Base-by-base conservation (phyloP, 2,329 filamentous ascomycete genomes). In the Phaeosphaeriaceae sp. region DNA sequence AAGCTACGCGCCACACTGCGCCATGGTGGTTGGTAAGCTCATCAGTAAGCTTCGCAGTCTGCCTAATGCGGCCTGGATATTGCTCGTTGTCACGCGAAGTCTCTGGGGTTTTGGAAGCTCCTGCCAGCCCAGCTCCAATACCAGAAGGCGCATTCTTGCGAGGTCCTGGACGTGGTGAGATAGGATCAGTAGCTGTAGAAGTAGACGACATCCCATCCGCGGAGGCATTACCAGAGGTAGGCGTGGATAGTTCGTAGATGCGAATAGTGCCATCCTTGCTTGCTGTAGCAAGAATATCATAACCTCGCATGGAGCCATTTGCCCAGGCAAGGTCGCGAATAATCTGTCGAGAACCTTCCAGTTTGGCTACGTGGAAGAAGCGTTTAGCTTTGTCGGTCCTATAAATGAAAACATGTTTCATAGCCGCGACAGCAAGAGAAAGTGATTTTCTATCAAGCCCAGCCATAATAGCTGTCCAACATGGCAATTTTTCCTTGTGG, bases 311-410 rank as follows among this genome's bases (percentile, higher is more conserved):
- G 58, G 92, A 95, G 11, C 92, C 93, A 39, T 92, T 89, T 1
- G 93, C 91, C 94, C 94, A 99, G 2, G 90, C 87, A 1, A 97
- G 84, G 70, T 97, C 92, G 39, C 93, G 83, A 6, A 97, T 89
- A 32, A 97, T 80, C 1, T 87, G 86, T 6, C 84, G 81, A 62
- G 96, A 89, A 1, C 86, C 86, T 23, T 80, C 79, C 13, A 97
- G 78, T 66, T 92, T 88, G 16, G 87, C 86, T 0, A 92, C 92
- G 6, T 90, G 83, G 70, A 96, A 96, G 68, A 97, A 95, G 50
- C 90, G 88, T 53, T 89, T 89, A 46, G 82, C 78, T 68, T 84
- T 76, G 76, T 86, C 77, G 72, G 90, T 93, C 44, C 94, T 84
- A 75, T 92, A 97, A 16, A 99, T 79, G 64, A 87, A 88, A 41